Percentiles rank a stretch among this genome's conserved stretches.
Evolutionary conservation across 805 yeast species (phyloP).

Genomic region (Zygotorulaspora sp.): DNA sequence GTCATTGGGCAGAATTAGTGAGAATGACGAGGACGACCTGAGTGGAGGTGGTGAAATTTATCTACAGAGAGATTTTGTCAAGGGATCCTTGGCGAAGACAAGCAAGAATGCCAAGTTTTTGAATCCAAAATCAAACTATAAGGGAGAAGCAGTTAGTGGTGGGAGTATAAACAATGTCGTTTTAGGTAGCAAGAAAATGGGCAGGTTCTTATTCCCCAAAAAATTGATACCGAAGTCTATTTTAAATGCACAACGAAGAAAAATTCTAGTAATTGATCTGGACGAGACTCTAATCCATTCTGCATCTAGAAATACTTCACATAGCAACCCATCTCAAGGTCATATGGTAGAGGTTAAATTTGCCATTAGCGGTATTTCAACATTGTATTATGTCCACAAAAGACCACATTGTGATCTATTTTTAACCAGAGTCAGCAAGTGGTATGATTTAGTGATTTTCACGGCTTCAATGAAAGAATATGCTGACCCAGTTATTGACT

Average conservation of each 20-base stretch:
- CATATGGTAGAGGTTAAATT: conserved; percentile 80
- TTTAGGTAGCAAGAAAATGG: conserved; percentile 35
- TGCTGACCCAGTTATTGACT: conserved; percentile 95
- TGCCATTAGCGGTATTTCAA: conserved; percentile 53
- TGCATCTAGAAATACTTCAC: conserved; percentile 52
- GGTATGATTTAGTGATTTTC: conserved; percentile 88
- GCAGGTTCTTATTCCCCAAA: conserved; percentile 41
- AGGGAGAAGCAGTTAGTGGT: conserved; percentile 8
- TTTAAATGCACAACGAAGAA: conserved; percentile 36
- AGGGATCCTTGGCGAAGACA: conserved; percentile 29
- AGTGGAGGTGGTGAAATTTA: conserved; percentile 29
- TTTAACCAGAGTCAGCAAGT: conserved; percentile 66
- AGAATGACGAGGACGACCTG: conserved; percentile 27
- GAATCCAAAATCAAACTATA: conserved; percentile 11
- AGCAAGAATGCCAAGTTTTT: conserved; percentile 8
- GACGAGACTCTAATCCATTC: conserved; percentile 96
- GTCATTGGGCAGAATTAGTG: conserved; percentile 6
- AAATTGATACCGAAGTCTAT: conserved; percentile 39
- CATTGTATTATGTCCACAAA: conserved; percentile 84
- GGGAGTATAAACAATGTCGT: conserved; percentile 6
- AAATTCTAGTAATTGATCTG: conserved; percentile 77
- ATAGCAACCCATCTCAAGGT: conserved; percentile 37
- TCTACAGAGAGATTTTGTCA: conserved; percentile 30
- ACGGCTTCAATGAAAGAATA: conserved; percentile 93
- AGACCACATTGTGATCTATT: conserved; percentile 89